phyloP scores from a whole-genome alignment of 106 monocot genomes.

The Phalaenopsis equestris region DNA sequence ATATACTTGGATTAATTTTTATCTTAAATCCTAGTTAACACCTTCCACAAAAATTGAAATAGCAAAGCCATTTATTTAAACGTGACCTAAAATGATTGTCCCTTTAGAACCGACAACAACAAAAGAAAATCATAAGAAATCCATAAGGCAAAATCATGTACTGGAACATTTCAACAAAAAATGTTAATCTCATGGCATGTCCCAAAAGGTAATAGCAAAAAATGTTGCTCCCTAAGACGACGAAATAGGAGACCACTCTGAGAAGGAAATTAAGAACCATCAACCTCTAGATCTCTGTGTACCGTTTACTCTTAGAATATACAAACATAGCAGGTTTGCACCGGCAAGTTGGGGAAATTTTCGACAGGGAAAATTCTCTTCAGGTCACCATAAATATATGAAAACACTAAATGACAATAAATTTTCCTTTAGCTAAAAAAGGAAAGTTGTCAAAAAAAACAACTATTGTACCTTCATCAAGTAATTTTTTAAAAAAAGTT shows the following conservation, averaged over 20 bases:
- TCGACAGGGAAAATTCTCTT: conserved; percentile 3
- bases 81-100: not conserved
- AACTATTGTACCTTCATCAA: too few relatives aligned
- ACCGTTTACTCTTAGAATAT: conserved; percentile 38
- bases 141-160: not conserved
- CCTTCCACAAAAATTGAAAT: too few relatives aligned
- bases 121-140: not conserved
- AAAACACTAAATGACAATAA: not conserved
- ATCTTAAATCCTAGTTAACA: too few relatives aligned
- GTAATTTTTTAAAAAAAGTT: too few relatives aligned
- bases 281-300: conserved; percentile 28
- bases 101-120: not conserved
- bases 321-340: conserved; percentile 36
- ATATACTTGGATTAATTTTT: too few relatives aligned
- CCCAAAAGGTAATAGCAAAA: conserved; percentile 22
- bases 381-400: not conserved
- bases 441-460: conserved; percentile 5
- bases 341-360: conserved; percentile 17
- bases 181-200: conserved; percentile 33
- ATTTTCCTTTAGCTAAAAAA: not conserved
- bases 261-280: conserved; percentile 7
- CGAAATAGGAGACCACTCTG: conserved; percentile 20
- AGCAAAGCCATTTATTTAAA: not conserved
- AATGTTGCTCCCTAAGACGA: conserved; percentile 17
- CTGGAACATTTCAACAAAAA: not conserved